Conservation (phyloP, 352 stramenopile species). For the Phytophthora pisi region DNA sequence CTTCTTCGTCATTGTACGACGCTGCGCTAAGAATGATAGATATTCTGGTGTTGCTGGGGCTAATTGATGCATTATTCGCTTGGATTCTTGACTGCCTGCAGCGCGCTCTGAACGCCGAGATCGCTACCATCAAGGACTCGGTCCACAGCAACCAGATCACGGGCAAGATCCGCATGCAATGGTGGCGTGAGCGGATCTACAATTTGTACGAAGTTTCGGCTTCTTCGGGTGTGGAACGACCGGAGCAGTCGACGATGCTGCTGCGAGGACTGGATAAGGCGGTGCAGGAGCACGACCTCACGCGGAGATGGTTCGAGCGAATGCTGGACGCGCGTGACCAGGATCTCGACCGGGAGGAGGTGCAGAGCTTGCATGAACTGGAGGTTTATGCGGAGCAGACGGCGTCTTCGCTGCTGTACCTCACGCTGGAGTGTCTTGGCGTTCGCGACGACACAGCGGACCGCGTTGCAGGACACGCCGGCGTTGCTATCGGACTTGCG, state of each 20-base stretch:
- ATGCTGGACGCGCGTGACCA: constrained; percentile 89
- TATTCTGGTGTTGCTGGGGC: too few relatives aligned
- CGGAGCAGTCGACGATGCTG: constrained; percentile 59
- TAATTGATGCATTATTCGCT: neutral
- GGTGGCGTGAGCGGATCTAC: constrained; percentile 90
- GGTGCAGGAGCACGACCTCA: constrained; percentile 79
- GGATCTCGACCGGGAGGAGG: constrained; percentile 86
- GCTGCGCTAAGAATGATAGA: neutral
- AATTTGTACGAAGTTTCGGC: constrained; percentile 56
- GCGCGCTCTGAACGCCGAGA: constrained; percentile 91
- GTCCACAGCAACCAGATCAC: constrained; percentile 83
- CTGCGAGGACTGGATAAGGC: constrained; percentile 68
- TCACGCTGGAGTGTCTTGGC: constrained; percentile 88
- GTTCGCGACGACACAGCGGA: constrained; percentile 79
- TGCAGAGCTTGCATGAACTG: constrained; percentile 69
- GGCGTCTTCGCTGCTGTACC: constrained; percentile 88
- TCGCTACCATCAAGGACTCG: constrained; percentile 90
- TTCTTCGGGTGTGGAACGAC: constrained; percentile 36
- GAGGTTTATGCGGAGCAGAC: constrained; percentile 90
- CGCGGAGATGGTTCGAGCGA: constrained; percentile 91
- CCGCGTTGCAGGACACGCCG: constrained; percentile 82
- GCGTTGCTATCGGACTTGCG: constrained; percentile 83
- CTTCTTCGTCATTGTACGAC: constrained; percentile 83
- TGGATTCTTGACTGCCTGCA: constrained; percentile 23
- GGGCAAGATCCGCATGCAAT: constrained; percentile 92